Evolutionary conservation across 2,329 filamentous ascomycete species (phyloP).

Genomic region (Epichloe aotearoae): DNA sequence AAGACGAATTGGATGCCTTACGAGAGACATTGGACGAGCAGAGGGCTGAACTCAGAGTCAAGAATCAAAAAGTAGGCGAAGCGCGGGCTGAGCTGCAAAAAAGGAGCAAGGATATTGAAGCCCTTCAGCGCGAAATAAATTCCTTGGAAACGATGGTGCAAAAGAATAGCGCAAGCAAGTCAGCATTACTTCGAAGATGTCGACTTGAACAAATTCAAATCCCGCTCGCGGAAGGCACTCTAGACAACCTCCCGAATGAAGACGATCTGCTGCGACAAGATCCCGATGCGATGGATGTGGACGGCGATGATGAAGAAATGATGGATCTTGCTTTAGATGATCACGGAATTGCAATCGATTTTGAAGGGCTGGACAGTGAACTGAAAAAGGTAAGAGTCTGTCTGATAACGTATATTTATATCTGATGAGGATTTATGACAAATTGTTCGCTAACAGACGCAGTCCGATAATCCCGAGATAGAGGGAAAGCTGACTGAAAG

Average conservation of each 20-base stretch:
- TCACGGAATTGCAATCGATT: constrained; percentile 85
- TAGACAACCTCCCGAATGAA: constrained; percentile 79
- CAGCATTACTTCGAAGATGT: constrained; percentile 73
- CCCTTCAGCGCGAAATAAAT: constrained; percentile 56
- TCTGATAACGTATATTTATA: not conserved
- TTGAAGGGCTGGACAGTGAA: constrained; percentile 68
- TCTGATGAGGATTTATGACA: not conserved
- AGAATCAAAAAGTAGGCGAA: constrained; percentile 62
- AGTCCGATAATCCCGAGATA: constrained; percentile 56
- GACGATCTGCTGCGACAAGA: constrained; percentile 66
- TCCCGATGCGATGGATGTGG: constrained; percentile 84
- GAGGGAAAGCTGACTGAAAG: constrained; percentile 69
- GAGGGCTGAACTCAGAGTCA: constrained; percentile 53
- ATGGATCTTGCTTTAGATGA: constrained; percentile 62
- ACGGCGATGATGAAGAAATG: constrained; percentile 49
- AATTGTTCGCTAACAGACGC: constrained; percentile 27
- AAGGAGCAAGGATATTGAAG: constrained; percentile 72
- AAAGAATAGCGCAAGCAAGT: constrained; percentile 71
- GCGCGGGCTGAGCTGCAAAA: constrained; percentile 68
- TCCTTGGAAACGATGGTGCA: constrained; percentile 76
- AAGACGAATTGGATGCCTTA: constrained; percentile 65
- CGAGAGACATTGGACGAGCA: constrained; percentile 58
- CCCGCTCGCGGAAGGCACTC: constrained; percentile 61
- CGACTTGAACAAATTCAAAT: constrained; percentile 88
- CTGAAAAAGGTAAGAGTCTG: constrained; percentile 53